These are phyloP conservation scores for Oryza rufipogon DNA, from an alignment of 176 grass and related monocot genomes.

Conservation along the genomic window DNA sequence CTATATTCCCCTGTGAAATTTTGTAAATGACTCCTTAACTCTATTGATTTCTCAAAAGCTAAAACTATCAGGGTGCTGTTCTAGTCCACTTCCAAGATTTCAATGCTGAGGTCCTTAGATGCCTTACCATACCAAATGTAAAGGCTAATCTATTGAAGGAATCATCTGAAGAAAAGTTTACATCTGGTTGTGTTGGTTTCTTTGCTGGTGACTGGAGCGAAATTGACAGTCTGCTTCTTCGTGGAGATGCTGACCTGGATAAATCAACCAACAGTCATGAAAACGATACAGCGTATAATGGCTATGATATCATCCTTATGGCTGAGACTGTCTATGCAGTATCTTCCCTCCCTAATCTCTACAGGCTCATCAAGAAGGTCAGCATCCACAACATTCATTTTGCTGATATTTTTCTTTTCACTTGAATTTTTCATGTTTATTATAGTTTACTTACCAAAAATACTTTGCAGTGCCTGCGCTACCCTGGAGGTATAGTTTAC, in stretches of 20 bases:
- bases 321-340: conserved; percentile 86
- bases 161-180: conserved; percentile 37
- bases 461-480: conserved; percentile 56
- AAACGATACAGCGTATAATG: conserved; percentile 37
- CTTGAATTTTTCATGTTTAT: conserved; percentile 1
- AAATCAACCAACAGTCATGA: conserved; percentile 37
- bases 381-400: conserved; percentile 8
- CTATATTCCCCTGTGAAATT: conserved; percentile 27
- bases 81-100: conserved; percentile 97
- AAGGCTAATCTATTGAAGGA: conserved; percentile 70
- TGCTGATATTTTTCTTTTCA: conserved; percentile 17
- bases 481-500: conserved; percentile 65
- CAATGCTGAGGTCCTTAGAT: conserved; percentile 89
- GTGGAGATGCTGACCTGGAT: conserved; percentile 39
- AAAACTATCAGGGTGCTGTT: conserved; percentile 63
- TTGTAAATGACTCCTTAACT: conserved; percentile 21
- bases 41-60: conserved; percentile 37
- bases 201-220: conserved; percentile 96
- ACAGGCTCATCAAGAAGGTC: conserved; percentile 79
- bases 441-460: conserved; percentile 31
- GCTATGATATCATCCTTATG: conserved; percentile 97
- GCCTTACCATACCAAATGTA: conserved; percentile 90
- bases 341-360: conserved; percentile 77
- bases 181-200: conserved; percentile 58
- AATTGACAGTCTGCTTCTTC: conserved; percentile 73